A percentile compares a stretch with the other conserved stretches of the same genome.
Conservation (phyloP, 2,329 filamentous ascomycete genomes). For the Volutella citrinella region DNA sequence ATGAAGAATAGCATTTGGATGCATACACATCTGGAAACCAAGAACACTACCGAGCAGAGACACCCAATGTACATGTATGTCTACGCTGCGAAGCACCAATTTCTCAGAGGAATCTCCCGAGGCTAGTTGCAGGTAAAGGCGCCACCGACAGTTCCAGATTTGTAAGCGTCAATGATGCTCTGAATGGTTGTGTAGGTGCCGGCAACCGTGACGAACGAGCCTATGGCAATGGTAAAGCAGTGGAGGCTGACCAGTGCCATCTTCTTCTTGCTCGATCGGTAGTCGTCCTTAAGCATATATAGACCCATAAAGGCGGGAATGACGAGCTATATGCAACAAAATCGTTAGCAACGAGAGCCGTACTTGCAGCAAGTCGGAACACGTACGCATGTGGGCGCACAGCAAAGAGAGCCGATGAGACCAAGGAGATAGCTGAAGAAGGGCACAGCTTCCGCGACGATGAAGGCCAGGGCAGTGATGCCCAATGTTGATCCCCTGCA, state of each 20-base stretch:
- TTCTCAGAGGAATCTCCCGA: too few species aligned
- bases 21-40: too few species aligned
- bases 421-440: slow-evolving; percentile 25
- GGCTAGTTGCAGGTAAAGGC: slow-evolving; percentile 23
- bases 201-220: slow-evolving; percentile 21
- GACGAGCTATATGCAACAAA: slow-evolving; percentile 11
- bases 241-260: slow-evolving; percentile 10
- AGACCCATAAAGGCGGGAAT: slow-evolving; percentile 24
- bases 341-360: background rate
- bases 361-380: too few species aligned
- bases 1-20: too few species aligned
- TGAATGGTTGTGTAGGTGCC: slow-evolving; percentile 25
- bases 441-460: slow-evolving; percentile 20
- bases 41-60: too few species aligned
- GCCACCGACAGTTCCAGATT: slow-evolving; percentile 14
- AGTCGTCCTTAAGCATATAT: slow-evolving; percentile 13
- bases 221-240: slow-evolving; percentile 16
- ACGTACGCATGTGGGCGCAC: slow-evolving; percentile 26
- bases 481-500: slow-evolving; percentile 16
- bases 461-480: slow-evolving; percentile 16
- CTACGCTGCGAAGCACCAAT: too few species aligned
- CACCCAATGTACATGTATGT: too few species aligned
- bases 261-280: slow-evolving; percentile 7
- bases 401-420: slow-evolving; percentile 24
- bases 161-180: slow-evolving; percentile 25